These are phyloP conservation scores for Halophytophthora batemanensis DNA, from an alignment of 352 stramenopile genomes.

Conservation along the genomic window DNA sequence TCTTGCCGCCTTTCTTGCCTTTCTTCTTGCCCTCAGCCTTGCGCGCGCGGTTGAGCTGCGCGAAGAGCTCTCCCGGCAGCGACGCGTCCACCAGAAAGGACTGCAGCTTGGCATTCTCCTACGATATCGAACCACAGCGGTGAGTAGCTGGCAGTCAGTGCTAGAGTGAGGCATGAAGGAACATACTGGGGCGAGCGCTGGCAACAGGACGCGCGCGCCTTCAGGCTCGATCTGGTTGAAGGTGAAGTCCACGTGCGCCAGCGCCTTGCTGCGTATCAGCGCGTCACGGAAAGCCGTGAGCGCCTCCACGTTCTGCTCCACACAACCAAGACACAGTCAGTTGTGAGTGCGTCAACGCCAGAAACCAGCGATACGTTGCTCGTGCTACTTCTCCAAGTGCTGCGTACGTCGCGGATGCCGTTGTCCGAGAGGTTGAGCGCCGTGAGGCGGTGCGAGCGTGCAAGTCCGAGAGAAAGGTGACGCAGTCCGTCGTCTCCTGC, in stretches of 20 bases:
- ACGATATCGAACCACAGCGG: not conserved
- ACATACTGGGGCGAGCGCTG: conserved; percentile 44
- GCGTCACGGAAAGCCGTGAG: conserved; percentile 59
- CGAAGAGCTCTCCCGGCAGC: conserved; percentile 64
- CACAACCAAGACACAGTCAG: not conserved
- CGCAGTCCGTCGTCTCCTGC: conserved; percentile 57
- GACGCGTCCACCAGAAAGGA: conserved; percentile 79
- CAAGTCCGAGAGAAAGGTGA: conserved; percentile 70
- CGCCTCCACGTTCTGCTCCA: conserved; percentile 39
- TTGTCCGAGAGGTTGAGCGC: conserved; percentile 80
- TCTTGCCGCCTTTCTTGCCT: conserved; percentile 62
- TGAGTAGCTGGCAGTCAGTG: too few relatives aligned
- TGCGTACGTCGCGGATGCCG: conserved; percentile 60
- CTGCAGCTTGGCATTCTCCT: conserved; percentile 62
- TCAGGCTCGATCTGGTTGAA: conserved; percentile 74
- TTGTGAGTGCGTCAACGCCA: not conserved
- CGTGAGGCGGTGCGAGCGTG: conserved; percentile 47
- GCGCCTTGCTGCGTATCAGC: conserved; percentile 56
- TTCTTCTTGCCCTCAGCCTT: conserved; percentile 81
- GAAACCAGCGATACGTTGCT: not conserved
- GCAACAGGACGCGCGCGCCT: conserved; percentile 57
- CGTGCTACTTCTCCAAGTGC: too few relatives aligned
- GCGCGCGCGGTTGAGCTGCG: conserved; percentile 63
- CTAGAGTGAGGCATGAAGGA: not conserved
- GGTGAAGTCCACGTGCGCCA: conserved; percentile 73